phyloP scores from a whole-genome alignment of 2,329 filamentous ascomycete genomes.

The Claviceps sp. region DNA sequence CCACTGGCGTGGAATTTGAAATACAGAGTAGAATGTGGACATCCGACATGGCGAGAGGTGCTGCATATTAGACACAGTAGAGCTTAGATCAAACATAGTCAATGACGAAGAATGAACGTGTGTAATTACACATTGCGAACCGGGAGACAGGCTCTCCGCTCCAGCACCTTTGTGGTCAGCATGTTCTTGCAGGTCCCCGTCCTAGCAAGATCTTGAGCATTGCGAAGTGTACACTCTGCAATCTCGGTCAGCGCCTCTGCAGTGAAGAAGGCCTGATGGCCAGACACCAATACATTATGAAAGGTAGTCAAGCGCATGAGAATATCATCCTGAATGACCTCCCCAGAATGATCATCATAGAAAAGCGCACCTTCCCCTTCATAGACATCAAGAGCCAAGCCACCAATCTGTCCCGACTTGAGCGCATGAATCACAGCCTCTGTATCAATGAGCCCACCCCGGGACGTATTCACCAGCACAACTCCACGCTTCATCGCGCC shows the following conservation, averaged over 20 bases:
- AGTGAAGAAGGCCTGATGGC: slow-evolving; percentile 59
- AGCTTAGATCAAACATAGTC: not conserved
- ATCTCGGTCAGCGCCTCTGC: slow-evolving; percentile 52
- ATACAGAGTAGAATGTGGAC: no score
- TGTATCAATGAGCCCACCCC: slow-evolving; percentile 51
- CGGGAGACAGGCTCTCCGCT: slow-evolving; percentile 6
- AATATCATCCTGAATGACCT: slow-evolving; percentile 53
- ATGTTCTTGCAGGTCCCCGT: slow-evolving; percentile 21
- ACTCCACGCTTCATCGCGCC: slow-evolving; percentile 43
- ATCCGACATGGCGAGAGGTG: no score
- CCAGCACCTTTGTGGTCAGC: slow-evolving; percentile 14
- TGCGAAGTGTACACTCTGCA: slow-evolving; percentile 43
- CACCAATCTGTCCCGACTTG: slow-evolving; percentile 46
- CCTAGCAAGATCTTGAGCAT: slow-evolving; percentile 32
- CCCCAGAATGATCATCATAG: slow-evolving; percentile 50
- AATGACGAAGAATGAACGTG: not conserved
- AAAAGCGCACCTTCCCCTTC: slow-evolving; percentile 51
- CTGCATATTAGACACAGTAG: not conserved
- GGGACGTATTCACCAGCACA: slow-evolving; percentile 54
- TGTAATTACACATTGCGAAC: slow-evolving; percentile 8
- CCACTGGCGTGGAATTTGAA: no score
- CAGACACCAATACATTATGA: slow-evolving; percentile 52
- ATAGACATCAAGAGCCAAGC: slow-evolving; percentile 55
- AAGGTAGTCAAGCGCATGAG: slow-evolving; percentile 56
- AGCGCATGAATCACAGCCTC: slow-evolving; percentile 45